Evolutionary conservation across 345 rosid genomes (phyloP).

Genomic region (Sisymbrium irio): DNA sequence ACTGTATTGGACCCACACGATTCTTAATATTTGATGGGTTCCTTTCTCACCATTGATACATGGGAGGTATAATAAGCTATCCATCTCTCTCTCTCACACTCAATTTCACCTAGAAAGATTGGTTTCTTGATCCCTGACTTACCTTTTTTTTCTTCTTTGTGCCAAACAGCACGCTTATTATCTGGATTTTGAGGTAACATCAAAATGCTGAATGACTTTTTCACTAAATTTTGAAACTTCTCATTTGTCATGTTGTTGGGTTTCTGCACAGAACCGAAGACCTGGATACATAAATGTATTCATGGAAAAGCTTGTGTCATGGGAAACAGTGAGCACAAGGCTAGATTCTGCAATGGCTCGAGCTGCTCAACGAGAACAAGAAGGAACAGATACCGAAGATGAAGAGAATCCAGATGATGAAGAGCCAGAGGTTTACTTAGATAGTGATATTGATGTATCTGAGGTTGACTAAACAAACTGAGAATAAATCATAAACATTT

Average conservation of each 20-base stretch:
- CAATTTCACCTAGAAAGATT: neutral
- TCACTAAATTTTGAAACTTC: neutral
- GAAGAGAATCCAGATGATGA: slow-evolving; percentile 33
- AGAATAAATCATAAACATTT: slow-evolving; percentile 7
- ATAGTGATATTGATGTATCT: slow-evolving; percentile 46
- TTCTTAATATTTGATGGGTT: slow-evolving; percentile 4
- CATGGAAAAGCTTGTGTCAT: slow-evolving; percentile 83
- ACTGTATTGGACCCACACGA: neutral
- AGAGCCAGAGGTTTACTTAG: slow-evolving; percentile 39
- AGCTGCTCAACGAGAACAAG: slow-evolving; percentile 56
- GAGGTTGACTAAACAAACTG: slow-evolving; percentile 42
- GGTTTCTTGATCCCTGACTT: slow-evolving; percentile 21
- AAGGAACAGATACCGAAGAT: slow-evolving; percentile 48
- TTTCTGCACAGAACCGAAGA: slow-evolving; percentile 54
- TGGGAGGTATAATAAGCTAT: slow-evolving; percentile 72
- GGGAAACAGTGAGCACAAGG: slow-evolving; percentile 78
- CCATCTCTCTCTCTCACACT: neutral
- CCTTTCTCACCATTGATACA: slow-evolving; percentile 60
- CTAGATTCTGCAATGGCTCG: slow-evolving; percentile 65
- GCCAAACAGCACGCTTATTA: slow-evolving; percentile 83
- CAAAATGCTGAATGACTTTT: neutral
- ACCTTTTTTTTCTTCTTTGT: neutral
- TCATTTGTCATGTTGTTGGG: neutral
- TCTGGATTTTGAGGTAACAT: slow-evolving; percentile 82
- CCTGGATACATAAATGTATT: slow-evolving; percentile 61